Evolutionary conservation across 78 protist species (phyloP).

Genomic region (Protostelium mycophagum): DNA sequence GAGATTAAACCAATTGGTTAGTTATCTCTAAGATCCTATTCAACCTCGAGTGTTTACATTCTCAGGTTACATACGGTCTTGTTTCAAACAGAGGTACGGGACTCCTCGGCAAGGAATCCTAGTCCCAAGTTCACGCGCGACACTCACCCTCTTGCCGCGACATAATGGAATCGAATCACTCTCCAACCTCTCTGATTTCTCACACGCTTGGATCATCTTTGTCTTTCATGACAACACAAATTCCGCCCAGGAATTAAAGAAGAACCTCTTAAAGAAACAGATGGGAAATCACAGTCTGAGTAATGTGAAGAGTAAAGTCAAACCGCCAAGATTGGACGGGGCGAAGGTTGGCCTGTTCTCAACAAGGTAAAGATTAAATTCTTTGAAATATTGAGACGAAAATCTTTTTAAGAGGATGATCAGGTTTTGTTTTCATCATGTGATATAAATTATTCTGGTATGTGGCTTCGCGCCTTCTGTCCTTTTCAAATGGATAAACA

Average conservation of each 20-base stretch:
- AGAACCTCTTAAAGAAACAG: neutral
- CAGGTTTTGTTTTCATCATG: no score
- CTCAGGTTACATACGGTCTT: neutral
- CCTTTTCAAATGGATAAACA: no score
- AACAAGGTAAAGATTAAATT: no score
- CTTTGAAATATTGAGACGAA: no score
- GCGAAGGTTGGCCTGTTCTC: constrained; percentile 54
- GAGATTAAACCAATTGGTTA: neutral
- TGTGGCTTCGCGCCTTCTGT: no score
- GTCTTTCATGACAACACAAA: constrained; percentile 58
- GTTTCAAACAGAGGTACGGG: constrained; percentile 24
- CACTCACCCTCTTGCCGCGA: neutral
- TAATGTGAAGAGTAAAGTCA: constrained; percentile 53
- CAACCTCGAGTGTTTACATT: no score
- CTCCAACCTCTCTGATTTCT: constrained; percentile 35
- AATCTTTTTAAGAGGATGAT: no score
- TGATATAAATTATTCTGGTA: no score
- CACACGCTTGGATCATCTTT: constrained; percentile 79
- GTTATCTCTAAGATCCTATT: neutral
- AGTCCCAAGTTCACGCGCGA: constrained; percentile 31
- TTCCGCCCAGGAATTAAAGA: neutral
- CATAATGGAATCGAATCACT: neutral
- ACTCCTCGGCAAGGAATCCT: constrained; percentile 64
- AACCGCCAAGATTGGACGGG: constrained; percentile 56
- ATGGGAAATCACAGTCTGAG: constrained; percentile 8